phyloP scores from a whole-genome alignment of 345 rosid genomes.

The Melaleuca alternifolia region DNA sequence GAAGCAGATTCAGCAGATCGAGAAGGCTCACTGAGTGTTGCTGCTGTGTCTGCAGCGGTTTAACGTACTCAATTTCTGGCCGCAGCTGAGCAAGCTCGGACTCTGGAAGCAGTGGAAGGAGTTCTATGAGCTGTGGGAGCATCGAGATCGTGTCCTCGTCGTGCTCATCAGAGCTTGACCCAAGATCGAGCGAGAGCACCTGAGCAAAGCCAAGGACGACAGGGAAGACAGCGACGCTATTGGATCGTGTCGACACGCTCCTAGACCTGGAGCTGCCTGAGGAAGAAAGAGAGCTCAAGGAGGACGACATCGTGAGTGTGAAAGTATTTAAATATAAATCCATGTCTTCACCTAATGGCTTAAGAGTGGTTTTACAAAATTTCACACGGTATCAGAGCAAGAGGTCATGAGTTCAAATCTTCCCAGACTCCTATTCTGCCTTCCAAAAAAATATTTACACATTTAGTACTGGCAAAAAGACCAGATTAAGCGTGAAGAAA shows the following conservation, averaged over 20 bases:
- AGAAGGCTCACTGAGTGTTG: not conserved
- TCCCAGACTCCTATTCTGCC: no score
- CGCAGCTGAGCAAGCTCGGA: not conserved
- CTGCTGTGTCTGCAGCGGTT: not conserved
- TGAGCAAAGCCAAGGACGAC: not conserved
- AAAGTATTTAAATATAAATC: no score
- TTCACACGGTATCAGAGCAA: no score
- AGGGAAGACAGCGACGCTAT: not conserved
- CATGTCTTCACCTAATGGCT: no score
- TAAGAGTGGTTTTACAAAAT: no score
- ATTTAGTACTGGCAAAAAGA: no score
- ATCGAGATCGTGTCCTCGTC: not conserved
- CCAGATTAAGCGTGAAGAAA: no score
- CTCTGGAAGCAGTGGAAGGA: not conserved
- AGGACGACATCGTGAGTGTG: not conserved
- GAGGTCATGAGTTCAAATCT: no score
- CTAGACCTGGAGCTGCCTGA: not conserved
- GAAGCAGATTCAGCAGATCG: not conserved
- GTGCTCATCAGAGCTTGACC: not conserved
- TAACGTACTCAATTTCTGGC: not conserved
- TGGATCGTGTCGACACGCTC: not conserved
- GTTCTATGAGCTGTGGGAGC: not conserved
- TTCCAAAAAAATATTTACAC: no score
- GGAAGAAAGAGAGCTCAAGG: not conserved
- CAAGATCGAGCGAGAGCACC: not conserved